These are phyloP conservation scores for Pichia sp. DNA, from an alignment of 1,139 yeast species.

Conservation along the genomic window DNA sequence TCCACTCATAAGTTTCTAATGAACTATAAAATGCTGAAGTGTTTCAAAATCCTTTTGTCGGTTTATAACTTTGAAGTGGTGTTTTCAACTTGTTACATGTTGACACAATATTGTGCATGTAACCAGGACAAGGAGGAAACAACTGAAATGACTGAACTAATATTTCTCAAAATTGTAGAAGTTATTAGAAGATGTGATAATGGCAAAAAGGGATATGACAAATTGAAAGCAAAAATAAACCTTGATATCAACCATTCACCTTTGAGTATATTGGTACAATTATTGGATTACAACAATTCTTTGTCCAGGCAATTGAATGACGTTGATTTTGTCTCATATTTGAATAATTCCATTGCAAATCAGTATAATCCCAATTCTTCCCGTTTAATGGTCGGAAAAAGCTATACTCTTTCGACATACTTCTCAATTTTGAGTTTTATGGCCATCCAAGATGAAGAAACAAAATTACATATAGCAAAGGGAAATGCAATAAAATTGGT, in stretches of 20 bases:
- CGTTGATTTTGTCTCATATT: background rate
- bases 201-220: too few species aligned
- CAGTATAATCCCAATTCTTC: background rate
- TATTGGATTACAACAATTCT: background rate
- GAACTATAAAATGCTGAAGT: background rate
- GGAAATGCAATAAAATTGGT: background rate
- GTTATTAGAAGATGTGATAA: too few species aligned
- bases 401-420: background rate
- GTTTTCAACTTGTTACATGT: background rate
- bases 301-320: background rate
- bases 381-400: background rate
- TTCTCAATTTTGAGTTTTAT: constrained; percentile 4
- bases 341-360: background rate
- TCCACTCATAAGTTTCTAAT: background rate
- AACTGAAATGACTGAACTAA: too few species aligned
- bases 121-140: too few species aligned
- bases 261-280: background rate
- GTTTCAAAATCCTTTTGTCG: background rate
- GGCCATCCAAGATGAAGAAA: constrained; percentile 3
- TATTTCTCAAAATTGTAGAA: too few species aligned
- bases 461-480: constrained; percentile 3
- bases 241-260: background rate
- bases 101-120: background rate
- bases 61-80: background rate
- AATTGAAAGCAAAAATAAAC: too few species aligned